Base-by-base conservation (phyloP, 805 yeast genomes). In the Saturnispora dispora region DNA sequence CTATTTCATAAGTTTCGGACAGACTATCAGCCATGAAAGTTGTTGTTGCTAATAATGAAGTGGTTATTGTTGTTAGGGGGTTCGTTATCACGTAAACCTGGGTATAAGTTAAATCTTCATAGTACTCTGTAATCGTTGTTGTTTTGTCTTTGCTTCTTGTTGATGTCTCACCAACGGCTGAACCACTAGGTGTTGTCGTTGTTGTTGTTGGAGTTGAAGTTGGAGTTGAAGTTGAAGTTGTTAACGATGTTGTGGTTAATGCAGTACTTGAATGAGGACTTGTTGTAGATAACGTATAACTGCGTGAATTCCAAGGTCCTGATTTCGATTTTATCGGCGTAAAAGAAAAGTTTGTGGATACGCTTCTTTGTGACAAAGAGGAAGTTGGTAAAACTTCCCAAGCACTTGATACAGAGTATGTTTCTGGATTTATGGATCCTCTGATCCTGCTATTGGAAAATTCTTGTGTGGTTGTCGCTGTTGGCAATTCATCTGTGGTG, bases 81-180 rank as follows among this genome's bases (percentile, higher is more conserved):
- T 54, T 68, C 0, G 71, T 64, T 7, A 67, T 59, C 23, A 64
- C 57, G 48, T 59, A 63, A 9, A 55, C 54, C 52, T 66, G 70
- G 4, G 66, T 60, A 51, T 65, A 65, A 3, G 57, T 53, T 23
- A 55, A 51, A 4, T 49, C 45, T 33, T 55, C 56, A 28, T 52
- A 41, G 30, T 50, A 53, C 42, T 55, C 48, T 17, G 56, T 55
- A 30, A 55, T 43, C 3, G 58, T 55, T 15, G 59, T 52, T 5
- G 63, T 55, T 7, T 47, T 33, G 35, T 23, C 30, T n/a, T 46
- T 41, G 22, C 23, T 36, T 17, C 40, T n/a, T 23, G 15, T 36
- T n/a, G 36, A n/a, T 18, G 50, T 18, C 5, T 39, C 11, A 20
- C 41, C n/a, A 8, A 33, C 9, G 5, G 8, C 30, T 23, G 45